Percentiles rank a stretch among this genome's conserved stretches.
phyloP scores from a whole-genome alignment of 2,329 filamentous ascomycete species.

The Cercospora nicotianae region DNA sequence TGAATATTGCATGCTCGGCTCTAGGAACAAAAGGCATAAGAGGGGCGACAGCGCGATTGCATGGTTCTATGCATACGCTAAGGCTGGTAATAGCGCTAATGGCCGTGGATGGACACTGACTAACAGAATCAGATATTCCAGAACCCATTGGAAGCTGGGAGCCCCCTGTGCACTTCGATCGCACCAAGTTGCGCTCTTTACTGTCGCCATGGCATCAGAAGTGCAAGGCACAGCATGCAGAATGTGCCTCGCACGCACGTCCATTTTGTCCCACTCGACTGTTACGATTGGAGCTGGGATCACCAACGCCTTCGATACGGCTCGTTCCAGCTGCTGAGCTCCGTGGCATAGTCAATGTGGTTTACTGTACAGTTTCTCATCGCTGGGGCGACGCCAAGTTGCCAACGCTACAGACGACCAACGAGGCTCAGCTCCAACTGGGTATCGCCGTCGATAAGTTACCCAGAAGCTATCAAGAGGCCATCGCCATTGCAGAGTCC shows the following conservation, averaged over 20 bases:
- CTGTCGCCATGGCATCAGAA: not conserved
- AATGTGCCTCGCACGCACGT: not conserved
- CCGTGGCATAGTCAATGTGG: no score
- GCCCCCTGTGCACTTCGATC: not conserved
- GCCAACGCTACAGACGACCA: not conserved
- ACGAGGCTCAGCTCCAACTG: accelerated
- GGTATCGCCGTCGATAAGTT: no score
- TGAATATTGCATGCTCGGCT: no score
- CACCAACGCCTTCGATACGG: not conserved
- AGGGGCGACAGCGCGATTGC: no score
- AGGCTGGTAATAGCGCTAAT: no score
- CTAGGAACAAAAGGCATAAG: no score
- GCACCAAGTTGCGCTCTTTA: not conserved
- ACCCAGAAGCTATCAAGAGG: no score
- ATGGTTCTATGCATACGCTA: no score
- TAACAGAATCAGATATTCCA: not conserved
- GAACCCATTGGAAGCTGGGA: not conserved
- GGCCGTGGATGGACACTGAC: not conserved
- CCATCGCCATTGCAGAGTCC: no score
- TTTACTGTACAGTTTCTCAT: not conserved
- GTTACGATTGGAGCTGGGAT: not conserved
- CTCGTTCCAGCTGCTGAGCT: not conserved
- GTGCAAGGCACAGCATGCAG: not conserved
- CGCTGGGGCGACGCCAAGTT: not conserved
- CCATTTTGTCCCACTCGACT: not conserved